These are phyloP conservation scores for Botrytis pseudocinerea DNA, from an alignment of 2,329 filamentous ascomycete species.

Conservation along the genomic window DNA sequence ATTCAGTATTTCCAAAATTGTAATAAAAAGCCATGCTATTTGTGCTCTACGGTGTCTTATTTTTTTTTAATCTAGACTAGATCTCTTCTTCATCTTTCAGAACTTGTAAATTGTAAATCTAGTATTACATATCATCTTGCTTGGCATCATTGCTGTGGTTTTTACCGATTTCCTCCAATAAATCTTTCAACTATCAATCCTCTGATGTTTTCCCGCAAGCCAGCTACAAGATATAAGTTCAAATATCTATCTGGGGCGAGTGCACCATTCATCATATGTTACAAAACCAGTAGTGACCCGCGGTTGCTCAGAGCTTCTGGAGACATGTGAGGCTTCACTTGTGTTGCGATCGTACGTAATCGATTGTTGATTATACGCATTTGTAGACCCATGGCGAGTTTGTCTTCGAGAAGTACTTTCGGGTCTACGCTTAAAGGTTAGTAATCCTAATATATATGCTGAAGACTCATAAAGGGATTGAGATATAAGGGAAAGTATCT, in stretches of 20 bases:
- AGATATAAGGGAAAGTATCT: accelerated
- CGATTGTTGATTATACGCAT: neutral
- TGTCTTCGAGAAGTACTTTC: neutral
- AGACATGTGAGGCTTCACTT: neutral
- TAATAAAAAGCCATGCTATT: too few relatives aligned
- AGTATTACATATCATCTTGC: neutral
- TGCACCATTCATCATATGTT: neutral
- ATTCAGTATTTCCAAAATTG: too few relatives aligned
- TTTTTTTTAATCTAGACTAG: neutral
- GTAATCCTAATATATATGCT: neutral
- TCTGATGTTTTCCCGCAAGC: neutral
- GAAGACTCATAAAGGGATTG: accelerated
- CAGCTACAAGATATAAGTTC: neutral
- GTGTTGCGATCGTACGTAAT: accelerated
- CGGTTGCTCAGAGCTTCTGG: neutral
- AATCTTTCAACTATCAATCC: neutral
- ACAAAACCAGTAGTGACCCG: neutral
- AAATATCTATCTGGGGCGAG: neutral
- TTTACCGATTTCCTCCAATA: neutral
- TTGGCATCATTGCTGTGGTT: neutral
- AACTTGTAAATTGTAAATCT: neutral
- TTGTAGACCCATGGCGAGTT: neutral
- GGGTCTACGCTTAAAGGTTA: neutral
- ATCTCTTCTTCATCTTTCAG: neutral
- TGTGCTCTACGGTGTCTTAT: neutral